Evolutionary conservation across 106 monocot species (phyloP), one percentile per base, ranked within the genome.

Genomic region (Apostasia ramifera): DNA sequence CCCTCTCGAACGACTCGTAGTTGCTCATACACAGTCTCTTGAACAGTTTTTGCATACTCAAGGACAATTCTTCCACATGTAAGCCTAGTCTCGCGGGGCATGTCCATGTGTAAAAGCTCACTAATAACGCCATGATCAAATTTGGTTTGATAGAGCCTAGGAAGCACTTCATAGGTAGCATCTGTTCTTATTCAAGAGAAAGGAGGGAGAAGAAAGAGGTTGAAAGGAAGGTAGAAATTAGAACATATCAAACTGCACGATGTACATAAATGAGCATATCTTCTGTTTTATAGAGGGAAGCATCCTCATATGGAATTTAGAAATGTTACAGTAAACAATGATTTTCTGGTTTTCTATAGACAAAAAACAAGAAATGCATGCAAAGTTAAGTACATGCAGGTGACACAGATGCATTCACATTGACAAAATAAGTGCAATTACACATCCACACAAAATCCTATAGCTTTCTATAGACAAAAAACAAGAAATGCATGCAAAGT

Each of bases 11-110:
- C 79, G 74, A 99, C 90, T 63, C 88, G 90, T 12, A 87, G 65
- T 53, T 93, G 93, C 15, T 93, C 98, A 77, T 90, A 92, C 40
- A 93, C 85, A 78, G 83, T 93, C 71, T 90, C 85, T 74, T 99
- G 90, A 80, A 82, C 72, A 72, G 81, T 93, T 77, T 90, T 99
- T 56, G 74, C 74, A 78, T 99, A 93, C 57, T 99, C 90, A 63
- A 99, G 73, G 13, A 99, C 73, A 90, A 93, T 88, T 48, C 83
- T 62, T 67, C 98, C 98, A 55, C 87, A 78, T 9, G 79, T 5
- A 39, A 93, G 69, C 59, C 83, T 81, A 53, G 45, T 80, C 66
- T 93, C 98, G 69, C 81, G 76, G 43, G 93, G 90, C 81, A 83
- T 76, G 71, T 99, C 90, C 26, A 99, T 85, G 68, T 84, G 93